Conservation (phyloP, 2,329 filamentous ascomycete genomes). For the Colletotrichum sp. region DNA sequence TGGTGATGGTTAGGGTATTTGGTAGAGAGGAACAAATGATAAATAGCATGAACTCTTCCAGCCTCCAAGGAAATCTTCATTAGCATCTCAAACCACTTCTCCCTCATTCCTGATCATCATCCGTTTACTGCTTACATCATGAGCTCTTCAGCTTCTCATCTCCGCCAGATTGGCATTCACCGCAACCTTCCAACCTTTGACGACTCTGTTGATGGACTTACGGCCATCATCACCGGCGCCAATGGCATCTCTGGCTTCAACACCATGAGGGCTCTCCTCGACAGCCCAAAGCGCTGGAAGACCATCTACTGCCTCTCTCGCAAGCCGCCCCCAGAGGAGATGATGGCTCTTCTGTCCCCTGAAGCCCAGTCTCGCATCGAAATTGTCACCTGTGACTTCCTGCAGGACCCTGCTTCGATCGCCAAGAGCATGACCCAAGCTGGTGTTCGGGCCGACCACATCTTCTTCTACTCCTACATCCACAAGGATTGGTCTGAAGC, state of each 20-base stretch:
- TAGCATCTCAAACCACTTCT: neutral
- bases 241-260: constrained; percentile 11
- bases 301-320: neutral
- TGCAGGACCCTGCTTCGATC: neutral
- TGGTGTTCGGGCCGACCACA: neutral
- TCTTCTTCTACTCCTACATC: constrained; percentile 13
- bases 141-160: neutral
- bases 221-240: constrained; percentile 1
- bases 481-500: constrained; percentile 2
- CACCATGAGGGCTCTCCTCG: neutral
- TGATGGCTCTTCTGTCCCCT: neutral
- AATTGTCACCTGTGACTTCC: neutral
- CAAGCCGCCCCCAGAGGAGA: neutral
- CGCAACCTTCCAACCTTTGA: neutral
- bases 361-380: neutral
- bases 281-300: neutral
- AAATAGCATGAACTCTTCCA: no score
- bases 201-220: neutral
- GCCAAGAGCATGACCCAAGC: neutral
- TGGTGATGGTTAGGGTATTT: no score
- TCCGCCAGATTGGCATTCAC: neutral
- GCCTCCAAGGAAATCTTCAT: neutral
- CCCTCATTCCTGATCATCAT: rapidly evolving
- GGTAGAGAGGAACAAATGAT: no score
- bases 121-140: neutral